These are phyloP conservation scores for Xanthoconium separans DNA, from an alignment of 1,284 basidiomycete genomes.

Conservation along the genomic window DNA sequence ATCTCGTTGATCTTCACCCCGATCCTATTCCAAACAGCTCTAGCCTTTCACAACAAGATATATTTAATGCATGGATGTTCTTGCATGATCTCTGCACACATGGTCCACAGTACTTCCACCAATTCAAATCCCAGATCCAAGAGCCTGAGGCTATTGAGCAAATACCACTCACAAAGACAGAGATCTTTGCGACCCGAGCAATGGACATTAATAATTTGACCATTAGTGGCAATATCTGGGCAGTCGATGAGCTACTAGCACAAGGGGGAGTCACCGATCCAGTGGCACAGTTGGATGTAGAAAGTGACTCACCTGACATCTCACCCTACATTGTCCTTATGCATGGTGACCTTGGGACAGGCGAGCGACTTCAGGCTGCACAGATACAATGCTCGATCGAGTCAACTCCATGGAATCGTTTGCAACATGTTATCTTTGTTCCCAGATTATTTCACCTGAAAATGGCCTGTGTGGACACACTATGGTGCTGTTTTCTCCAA, in stretches of 20 bases:
- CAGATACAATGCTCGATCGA: constrained; percentile 14
- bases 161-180: background rate
- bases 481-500: background rate
- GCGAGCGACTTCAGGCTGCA: constrained; percentile 12
- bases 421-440: constrained; percentile 27
- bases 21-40: background rate
- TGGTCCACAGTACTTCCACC: background rate
- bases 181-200: background rate
- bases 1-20: background rate
- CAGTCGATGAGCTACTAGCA: background rate
- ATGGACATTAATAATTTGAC: constrained; percentile 6
- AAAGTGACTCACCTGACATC: constrained; percentile 3
- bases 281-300: background rate
- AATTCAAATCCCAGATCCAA: background rate
- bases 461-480: constrained; percentile 27
- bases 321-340: constrained; percentile 22
- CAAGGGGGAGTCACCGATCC: background rate
- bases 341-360: constrained; percentile 30
- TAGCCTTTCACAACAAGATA: background rate
- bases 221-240: background rate
- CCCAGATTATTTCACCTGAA: constrained; percentile 35
- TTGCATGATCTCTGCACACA: background rate
- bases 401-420: constrained; percentile 9
- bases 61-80: constrained; percentile 30
- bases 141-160: background rate